Evolutionary conservation across 805 yeast genomes (phyloP).

Genomic region (Priceomyces haplophilus): DNA sequence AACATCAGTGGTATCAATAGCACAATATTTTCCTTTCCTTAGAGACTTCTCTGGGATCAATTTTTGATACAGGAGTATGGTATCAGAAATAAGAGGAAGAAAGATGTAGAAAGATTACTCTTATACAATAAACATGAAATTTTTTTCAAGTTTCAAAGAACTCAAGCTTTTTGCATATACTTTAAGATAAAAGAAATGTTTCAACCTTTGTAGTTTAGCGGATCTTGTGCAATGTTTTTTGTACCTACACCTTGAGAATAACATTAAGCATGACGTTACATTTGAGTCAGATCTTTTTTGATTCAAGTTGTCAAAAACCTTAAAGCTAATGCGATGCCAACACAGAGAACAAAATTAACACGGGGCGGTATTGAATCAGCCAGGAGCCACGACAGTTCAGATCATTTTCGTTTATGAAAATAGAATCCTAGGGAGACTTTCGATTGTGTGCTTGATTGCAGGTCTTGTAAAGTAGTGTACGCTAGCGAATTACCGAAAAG

Average conservation of each 20-base stretch:
- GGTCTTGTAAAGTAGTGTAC: no score
- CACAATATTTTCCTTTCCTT: conserved; percentile 13
- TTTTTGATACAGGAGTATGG: conserved; percentile 25
- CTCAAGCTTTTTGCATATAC: no score
- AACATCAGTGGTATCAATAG: conserved; percentile 22
- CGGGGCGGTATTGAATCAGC: no score
- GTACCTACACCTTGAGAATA: conserved; percentile 26
- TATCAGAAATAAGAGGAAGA: conserved; percentile 23
- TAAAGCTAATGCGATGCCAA: no score
- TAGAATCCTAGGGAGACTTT: no score
- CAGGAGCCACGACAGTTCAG: no score
- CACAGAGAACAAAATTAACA: no score
- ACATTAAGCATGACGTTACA: conserved; percentile 15
- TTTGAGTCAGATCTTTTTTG: conserved; percentile 20
- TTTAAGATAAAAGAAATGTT: conserved; percentile 21
- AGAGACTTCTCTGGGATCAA: conserved; percentile 27
- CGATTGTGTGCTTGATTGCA: no score
- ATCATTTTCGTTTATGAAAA: no score
- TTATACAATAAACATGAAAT: conserved; percentile 19
- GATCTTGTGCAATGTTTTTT: conserved; percentile 20
- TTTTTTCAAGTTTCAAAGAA: conserved; percentile 19
- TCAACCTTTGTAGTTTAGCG: conserved; percentile 16
- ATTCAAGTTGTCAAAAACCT: no score
- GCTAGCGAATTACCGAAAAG: no score
- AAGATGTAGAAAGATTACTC: conserved; percentile 22